phyloP scores from a whole-genome alignment of 1,139 yeast genomes.

The Pichia sp. region DNA sequence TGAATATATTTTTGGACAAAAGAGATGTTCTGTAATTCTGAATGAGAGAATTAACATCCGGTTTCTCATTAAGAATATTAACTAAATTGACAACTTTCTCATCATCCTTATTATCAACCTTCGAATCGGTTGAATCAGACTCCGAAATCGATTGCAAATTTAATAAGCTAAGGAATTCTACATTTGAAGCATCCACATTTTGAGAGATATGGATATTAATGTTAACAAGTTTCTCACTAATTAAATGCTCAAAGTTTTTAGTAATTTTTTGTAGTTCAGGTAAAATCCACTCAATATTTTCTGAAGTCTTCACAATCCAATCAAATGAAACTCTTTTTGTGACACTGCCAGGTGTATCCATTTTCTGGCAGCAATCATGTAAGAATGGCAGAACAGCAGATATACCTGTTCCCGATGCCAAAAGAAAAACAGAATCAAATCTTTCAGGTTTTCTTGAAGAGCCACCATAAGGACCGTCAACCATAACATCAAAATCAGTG shows the following conservation, averaged over 20 bases:
- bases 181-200: slow-evolving; percentile 1
- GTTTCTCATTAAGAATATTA: slow-evolving; percentile 32
- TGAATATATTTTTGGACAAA: slow-evolving; percentile 37
- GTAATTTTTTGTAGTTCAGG: slow-evolving; percentile 31
- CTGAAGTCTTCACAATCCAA: slow-evolving; percentile 40
- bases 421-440: slow-evolving; percentile 41
- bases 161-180: slow-evolving; percentile 1
- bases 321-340: slow-evolving; percentile 33
- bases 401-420: slow-evolving; percentile 50
- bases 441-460: slow-evolving; percentile 40
- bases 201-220: slow-evolving; percentile 20
- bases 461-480: slow-evolving; percentile 67
- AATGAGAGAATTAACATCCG: slow-evolving; percentile 12
- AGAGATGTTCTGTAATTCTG: slow-evolving; percentile 21
- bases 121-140: slow-evolving; percentile 15
- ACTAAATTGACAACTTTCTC: slow-evolving; percentile 7
- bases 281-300: slow-evolving; percentile 40
- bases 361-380: slow-evolving; percentile 3
- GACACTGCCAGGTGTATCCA: slow-evolving; percentile 10
- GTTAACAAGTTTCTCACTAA: slow-evolving; percentile 9
- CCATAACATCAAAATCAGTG: slow-evolving; percentile 29
- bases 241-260: slow-evolving; percentile 1
- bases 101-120: not conserved
- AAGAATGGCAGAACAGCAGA: slow-evolving; percentile 36
- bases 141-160: slow-evolving; percentile 6